Percentiles rank a stretch among this genome's conserved stretches.
Evolutionary conservation across 1,284 basidiomycete genomes (phyloP).

Genomic region (Psilocybe mexicana): DNA sequence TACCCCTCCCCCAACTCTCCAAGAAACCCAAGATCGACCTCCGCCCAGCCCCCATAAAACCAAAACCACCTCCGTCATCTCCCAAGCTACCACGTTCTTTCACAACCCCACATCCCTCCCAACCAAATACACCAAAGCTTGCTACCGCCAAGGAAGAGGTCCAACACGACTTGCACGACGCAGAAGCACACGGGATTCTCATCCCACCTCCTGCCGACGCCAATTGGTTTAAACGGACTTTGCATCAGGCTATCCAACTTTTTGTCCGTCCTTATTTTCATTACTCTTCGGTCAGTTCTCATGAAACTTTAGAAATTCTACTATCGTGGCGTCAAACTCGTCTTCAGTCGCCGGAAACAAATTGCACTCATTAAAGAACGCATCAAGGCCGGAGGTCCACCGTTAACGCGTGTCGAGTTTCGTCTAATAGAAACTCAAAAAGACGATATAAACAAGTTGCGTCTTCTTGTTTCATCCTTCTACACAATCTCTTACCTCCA

Average conservation of each 20-base stretch:
- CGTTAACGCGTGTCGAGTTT: conserved; percentile 63
- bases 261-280: conserved; percentile 49
- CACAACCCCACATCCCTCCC: conserved; percentile 11
- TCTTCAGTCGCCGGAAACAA: conserved; percentile 59
- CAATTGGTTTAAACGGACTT: conserved; percentile 51
- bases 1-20: conserved; percentile 18
- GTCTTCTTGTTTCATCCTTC: conserved; percentile 12
- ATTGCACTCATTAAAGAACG: conserved; percentile 55
- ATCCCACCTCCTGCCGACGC: conserved; percentile 62
- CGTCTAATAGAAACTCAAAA: conserved; percentile 65
- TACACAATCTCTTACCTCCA: conserved; percentile 2
- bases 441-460: conserved; percentile 69
- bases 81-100: conserved; percentile 23
- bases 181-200: conserved; percentile 67
- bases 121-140: conserved; percentile 18
- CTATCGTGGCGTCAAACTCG: conserved; percentile 67
- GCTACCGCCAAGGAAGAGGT: conserved; percentile 43
- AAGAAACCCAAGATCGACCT: conserved; percentile 63
- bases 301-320: conserved; percentile 69
- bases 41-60: conserved; percentile 64
- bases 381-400: conserved; percentile 53
- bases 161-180: conserved; percentile 63
- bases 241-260: conserved; percentile 69
- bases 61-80: conserved; percentile 27
- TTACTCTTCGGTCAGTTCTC: conserved; percentile 7